Evolutionary conservation across 164 flowering plant species (phyloP).

Genomic region (Akebia trifoliata): DNA sequence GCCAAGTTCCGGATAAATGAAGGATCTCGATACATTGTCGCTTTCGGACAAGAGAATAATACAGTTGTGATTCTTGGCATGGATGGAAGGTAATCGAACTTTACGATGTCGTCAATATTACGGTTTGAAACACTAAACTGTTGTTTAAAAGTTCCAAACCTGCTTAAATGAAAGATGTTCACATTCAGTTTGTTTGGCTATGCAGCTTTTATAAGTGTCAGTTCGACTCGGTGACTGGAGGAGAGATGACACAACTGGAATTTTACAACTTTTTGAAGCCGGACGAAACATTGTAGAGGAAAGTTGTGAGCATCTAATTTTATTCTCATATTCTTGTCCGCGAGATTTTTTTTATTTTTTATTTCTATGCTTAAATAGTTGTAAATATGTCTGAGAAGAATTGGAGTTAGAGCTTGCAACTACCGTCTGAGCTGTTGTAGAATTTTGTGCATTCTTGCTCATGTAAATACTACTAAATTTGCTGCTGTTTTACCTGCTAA

Average conservation of each 20-base stretch:
- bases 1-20: slow-evolving; percentile 87
- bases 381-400: background rate
- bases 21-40: slow-evolving; percentile 69
- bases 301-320: background rate
- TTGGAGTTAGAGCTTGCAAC: background rate
- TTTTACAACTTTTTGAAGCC: slow-evolving; percentile 63
- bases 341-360: background rate
- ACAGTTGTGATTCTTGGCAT: slow-evolving; percentile 47
- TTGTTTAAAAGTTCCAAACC: background rate
- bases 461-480: too few species aligned
- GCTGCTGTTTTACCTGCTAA: too few species aligned
- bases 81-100: slow-evolving; percentile 43
- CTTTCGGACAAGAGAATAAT: slow-evolving; percentile 72
- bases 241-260: slow-evolving; percentile 78
- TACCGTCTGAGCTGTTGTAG: background rate
- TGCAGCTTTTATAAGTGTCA: slow-evolving; percentile 69
- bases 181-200: background rate
- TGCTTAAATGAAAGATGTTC: too few species aligned
- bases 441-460: too few species aligned
- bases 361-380: background rate
- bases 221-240: slow-evolving; percentile 58
- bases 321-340: background rate
- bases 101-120: background rate
- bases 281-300: slow-evolving; percentile 33
- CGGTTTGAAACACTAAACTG: background rate